Evolutionary conservation across 1,139 yeast genomes (phyloP).

Genomic region (Candida pseudoviswanathii): DNA sequence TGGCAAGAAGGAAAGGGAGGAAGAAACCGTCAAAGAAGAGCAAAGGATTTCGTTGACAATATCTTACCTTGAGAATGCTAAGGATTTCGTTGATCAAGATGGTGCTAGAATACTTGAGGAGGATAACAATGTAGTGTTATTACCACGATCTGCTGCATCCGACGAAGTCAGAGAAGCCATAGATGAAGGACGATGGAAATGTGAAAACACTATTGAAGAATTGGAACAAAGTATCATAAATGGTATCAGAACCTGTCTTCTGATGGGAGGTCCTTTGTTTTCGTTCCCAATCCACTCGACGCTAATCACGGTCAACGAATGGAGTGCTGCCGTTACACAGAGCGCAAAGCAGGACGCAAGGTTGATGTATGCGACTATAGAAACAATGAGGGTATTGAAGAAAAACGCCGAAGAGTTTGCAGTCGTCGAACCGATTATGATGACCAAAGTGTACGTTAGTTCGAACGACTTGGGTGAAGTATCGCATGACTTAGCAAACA

Average conservation of each 20-base stretch:
- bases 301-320: conserved; percentile 49
- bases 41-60: conserved; percentile 43
- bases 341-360: conserved; percentile 27
- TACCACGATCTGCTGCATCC: conserved; percentile 34
- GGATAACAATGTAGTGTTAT: conserved; percentile 40
- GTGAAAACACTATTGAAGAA: conserved; percentile 47
- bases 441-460: conserved; percentile 64
- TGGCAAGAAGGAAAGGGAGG: conserved; percentile 5
- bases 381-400: conserved; percentile 35
- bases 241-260: conserved; percentile 72
- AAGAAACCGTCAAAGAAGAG: conserved; percentile 18
- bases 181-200: conserved; percentile 52
- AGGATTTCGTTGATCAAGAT: conserved; percentile 41
- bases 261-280: conserved; percentile 72
- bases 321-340: conserved; percentile 60
- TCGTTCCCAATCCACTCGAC: conserved; percentile 69
- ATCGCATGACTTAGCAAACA: conserved; percentile 69
- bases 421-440: conserved; percentile 87
- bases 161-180: conserved; percentile 27
- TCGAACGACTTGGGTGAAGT: conserved; percentile 82
- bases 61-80: conserved; percentile 52
- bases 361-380: conserved; percentile 34
- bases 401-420: conserved; percentile 39
- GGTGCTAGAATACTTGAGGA: conserved; percentile 39
- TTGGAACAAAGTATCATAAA: conserved; percentile 56